phyloP scores from a whole-genome alignment of 2,329 filamentous ascomycete genomes.

The Ophiostoma novo-ulmi region DNA sequence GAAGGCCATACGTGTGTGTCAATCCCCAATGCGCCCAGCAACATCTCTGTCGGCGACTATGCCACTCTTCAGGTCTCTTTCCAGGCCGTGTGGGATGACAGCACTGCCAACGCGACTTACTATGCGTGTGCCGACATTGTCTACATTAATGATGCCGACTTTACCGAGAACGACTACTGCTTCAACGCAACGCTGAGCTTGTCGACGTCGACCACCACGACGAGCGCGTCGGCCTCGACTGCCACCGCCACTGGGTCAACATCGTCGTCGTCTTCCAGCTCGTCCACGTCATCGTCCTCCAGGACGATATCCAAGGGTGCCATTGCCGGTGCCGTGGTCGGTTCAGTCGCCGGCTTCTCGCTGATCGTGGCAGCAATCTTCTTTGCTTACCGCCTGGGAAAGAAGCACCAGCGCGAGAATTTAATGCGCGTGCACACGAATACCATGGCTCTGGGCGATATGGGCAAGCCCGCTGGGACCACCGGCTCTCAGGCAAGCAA shows the following conservation, averaged over 20 bases:
- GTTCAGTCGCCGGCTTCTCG: neutral
- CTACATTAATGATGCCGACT: neutral
- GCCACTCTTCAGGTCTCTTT: neutral
- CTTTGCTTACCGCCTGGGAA: slow-evolving; percentile 22
- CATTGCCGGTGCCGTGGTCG: neutral
- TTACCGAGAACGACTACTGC: neutral
- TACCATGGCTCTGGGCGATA: slow-evolving; percentile 19
- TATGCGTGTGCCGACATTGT: neutral
- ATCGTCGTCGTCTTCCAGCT: neutral
- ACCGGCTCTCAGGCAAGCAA: neutral
- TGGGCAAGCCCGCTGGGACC: neutral
- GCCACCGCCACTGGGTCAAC: neutral
- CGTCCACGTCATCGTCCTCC: neutral
- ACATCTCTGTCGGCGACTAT: neutral
- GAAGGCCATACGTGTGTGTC: slow-evolving; percentile 37
- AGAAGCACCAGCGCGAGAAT: slow-evolving; percentile 18
- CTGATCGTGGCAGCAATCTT: slow-evolving; percentile 9
- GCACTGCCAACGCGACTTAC: neutral
- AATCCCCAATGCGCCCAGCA: slow-evolving; percentile 24
- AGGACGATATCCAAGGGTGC: neutral
- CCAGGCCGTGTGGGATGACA: neutral
- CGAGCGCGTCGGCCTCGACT: neutral
- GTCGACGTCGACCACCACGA: neutral
- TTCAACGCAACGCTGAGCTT: neutral
- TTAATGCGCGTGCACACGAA: slow-evolving; percentile 24